phyloP scores from a whole-genome alignment of 495 filamentous ascomycete genomes.

The Apiosordaria backusii region DNA sequence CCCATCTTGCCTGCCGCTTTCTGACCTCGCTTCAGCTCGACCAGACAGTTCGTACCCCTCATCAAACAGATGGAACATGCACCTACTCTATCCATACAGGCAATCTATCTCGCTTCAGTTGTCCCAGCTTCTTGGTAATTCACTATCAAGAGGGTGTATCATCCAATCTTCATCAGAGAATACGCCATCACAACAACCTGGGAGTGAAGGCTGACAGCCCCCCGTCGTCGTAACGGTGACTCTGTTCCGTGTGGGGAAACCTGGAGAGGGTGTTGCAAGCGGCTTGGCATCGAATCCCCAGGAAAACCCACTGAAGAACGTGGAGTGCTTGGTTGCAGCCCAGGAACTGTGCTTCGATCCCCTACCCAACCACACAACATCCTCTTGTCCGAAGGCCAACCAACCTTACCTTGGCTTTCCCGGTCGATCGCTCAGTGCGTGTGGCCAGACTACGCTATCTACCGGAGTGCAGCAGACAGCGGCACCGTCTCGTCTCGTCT shows the following conservation, averaged over 20 bases:
- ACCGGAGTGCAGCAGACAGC: not conserved
- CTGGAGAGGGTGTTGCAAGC: not conserved
- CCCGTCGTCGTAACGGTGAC: constrained; percentile 3
- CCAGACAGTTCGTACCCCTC: not conserved
- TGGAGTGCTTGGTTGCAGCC: not conserved
- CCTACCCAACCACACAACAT: constrained; percentile 37
- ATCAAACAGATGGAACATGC: not conserved
- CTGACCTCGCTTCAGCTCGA: not conserved
- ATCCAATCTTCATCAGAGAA: not conserved
- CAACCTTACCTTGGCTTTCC: constrained; percentile 9
- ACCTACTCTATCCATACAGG: not conserved
- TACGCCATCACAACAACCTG: not conserved
- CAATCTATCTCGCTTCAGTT: not conserved
- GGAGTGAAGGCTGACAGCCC: not conserved
- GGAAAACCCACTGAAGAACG: not conserved
- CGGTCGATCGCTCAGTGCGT: not conserved
- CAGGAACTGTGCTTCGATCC: not conserved
- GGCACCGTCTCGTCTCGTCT: not conserved
- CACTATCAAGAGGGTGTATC: not conserved
- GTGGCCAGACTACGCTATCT: not conserved
- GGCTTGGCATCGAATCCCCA: constrained; percentile 1
- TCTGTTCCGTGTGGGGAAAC: constrained; percentile 3
- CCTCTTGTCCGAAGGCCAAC: constrained; percentile 41
- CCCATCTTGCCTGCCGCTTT: not conserved
- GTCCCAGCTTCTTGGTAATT: not conserved